phyloP scores from a whole-genome alignment of 441 rosid genomes.

The Syzygium syzygioides region DNA sequence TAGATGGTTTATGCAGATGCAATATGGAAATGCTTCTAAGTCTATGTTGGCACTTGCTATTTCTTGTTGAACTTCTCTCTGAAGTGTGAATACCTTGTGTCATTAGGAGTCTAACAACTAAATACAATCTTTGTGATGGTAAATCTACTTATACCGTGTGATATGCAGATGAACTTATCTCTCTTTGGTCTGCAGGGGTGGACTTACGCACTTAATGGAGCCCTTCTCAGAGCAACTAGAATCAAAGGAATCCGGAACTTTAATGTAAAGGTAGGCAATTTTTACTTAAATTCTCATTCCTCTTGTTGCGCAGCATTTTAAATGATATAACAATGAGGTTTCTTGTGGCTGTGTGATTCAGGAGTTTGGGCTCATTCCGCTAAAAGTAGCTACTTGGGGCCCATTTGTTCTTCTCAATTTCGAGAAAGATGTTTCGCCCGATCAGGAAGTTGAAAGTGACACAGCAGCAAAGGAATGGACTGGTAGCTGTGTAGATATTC shows the following conservation, averaged over 20 bases:
- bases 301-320: neutral
- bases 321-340: neutral
- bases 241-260: conserved; percentile 57
- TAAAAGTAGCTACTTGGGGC: conserved; percentile 73
- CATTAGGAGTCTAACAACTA: neutral
- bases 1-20: neutral
- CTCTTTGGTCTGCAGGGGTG: conserved; percentile 51
- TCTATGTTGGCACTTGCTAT: neutral
- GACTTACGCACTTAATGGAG: conserved; percentile 77
- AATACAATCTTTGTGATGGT: neutral
- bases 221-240: conserved; percentile 74
- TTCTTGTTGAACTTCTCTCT: neutral
- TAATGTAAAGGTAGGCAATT: conserved; percentile 40
- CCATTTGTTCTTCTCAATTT: conserved; percentile 81
- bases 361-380: conserved; percentile 77
- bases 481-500: conserved; percentile 53
- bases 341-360: conserved; percentile 25
- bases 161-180: neutral
- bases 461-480: conserved; percentile 67
- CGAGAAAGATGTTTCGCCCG: conserved; percentile 18
- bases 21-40: neutral
- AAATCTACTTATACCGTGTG: neutral
- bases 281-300: neutral
- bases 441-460: conserved; percentile 17
- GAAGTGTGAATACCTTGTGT: neutral